phyloP scores from a whole-genome alignment of 805 yeast genomes.

The Cyberlindnera galapagoensis region DNA sequence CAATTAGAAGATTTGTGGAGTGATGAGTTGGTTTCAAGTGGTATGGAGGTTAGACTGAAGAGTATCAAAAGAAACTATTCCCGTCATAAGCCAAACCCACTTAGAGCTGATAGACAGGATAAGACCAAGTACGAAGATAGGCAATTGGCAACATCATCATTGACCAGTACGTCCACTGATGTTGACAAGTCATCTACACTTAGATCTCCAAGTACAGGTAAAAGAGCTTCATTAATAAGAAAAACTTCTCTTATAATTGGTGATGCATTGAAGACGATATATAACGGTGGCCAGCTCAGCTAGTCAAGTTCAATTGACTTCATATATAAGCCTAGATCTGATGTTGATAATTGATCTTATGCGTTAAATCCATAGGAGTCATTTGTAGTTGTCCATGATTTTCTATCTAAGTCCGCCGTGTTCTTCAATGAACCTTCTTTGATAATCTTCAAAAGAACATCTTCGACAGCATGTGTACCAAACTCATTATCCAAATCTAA shows the following conservation, averaged over 20 bases:
- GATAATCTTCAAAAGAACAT: slow-evolving; percentile 52
- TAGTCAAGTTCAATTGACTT: no score
- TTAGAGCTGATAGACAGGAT: no score
- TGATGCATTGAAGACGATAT: slow-evolving; percentile 17
- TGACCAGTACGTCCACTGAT: no score
- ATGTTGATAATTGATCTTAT: no score
- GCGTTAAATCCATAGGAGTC: slow-evolving; percentile 35
- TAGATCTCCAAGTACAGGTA: not conserved
- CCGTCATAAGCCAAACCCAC: no score
- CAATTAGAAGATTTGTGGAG: slow-evolving; percentile 29
- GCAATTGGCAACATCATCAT: no score
- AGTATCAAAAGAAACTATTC: no score
- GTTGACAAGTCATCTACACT: no score
- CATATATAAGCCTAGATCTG: no score
- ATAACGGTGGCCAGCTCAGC: no score
- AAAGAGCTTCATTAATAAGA: slow-evolving; percentile 16
- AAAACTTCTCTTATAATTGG: slow-evolving; percentile 19
- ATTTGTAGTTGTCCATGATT: slow-evolving; percentile 35
- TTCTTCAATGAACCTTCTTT: slow-evolving; percentile 52
- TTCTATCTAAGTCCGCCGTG: slow-evolving; percentile 22
- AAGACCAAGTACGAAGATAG: no score
- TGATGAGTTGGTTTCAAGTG: slow-evolving; percentile 20
- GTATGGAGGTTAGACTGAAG: no score
- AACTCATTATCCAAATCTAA: slow-evolving; percentile 61
- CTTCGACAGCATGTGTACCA: slow-evolving; percentile 47